Evolutionary conservation across 495 filamentous ascomycete genomes (phyloP).

Genomic region (Penicillium paradoxum): DNA sequence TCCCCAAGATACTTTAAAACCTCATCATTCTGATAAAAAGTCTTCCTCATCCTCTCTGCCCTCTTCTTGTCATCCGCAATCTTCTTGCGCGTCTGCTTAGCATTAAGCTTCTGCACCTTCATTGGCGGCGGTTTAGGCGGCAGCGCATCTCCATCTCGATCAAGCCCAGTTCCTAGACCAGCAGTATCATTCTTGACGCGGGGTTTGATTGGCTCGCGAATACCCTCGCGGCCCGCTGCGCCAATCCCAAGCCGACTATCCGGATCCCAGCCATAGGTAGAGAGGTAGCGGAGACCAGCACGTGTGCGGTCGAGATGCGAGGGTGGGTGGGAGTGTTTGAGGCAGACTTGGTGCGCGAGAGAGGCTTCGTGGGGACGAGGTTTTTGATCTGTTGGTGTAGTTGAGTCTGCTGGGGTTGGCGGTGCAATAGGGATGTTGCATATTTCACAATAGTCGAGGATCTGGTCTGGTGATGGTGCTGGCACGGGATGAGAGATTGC

Average conservation of each 20-base stretch:
- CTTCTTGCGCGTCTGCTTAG: constrained; percentile 60
- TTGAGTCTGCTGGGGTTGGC: neutral
- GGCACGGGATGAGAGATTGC: constrained; percentile 4
- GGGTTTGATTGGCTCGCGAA: constrained; percentile 68
- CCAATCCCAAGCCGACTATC: constrained; percentile 74
- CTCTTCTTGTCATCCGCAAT: constrained; percentile 57
- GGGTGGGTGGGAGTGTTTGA: constrained; percentile 77
- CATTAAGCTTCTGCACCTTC: constrained; percentile 59
- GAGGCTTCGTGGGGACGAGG: constrained; percentile 58
- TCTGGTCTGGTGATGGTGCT: neutral
- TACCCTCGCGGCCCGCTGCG: constrained; percentile 60
- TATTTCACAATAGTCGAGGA: constrained; percentile 44
- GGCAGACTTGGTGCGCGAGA: constrained; percentile 75
- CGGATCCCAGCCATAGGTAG: constrained; percentile 81
- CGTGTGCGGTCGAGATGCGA: constrained; percentile 76
- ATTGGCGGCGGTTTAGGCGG: constrained; percentile 24
- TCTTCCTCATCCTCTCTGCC: constrained; percentile 55
- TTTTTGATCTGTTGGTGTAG: neutral
- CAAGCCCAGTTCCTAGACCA: constrained; percentile 56
- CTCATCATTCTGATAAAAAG: constrained; percentile 66
- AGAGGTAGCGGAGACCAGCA: constrained; percentile 69
- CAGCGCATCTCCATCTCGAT: constrained; percentile 22
- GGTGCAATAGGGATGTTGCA: constrained; percentile 52
- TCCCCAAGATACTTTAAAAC: constrained; percentile 66
- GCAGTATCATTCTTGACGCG: constrained; percentile 67